These are phyloP conservation scores for Macrolepiota albuminosa DNA, from an alignment of 768 basidiomycete species.

Conservation along the genomic window DNA sequence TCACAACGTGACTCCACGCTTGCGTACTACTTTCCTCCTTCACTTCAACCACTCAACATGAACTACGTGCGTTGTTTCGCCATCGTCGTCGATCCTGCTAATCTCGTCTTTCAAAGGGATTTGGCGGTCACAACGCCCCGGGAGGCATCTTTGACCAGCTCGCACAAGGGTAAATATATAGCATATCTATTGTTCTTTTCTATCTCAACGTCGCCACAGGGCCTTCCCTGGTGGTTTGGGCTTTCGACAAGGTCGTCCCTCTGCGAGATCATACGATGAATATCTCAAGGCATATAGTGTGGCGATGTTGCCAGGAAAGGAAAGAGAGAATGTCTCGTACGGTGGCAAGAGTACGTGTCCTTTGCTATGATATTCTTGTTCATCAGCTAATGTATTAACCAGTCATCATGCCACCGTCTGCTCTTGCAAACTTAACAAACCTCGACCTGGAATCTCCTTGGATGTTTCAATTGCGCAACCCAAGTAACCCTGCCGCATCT, in stretches of 20 bases:
- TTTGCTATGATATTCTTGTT: conserved; percentile 1
- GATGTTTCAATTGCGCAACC: conserved; percentile 96
- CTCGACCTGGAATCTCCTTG: conserved; percentile 90
- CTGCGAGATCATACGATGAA: conserved; percentile 80
- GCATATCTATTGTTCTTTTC: background rate
- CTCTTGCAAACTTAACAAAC: conserved; percentile 80
- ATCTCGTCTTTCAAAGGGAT: conserved; percentile 21
- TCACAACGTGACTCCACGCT: conserved; percentile 29
- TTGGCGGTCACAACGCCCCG: conserved; percentile 46
- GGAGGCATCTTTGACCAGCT: conserved; percentile 63
- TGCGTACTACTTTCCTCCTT: conserved; percentile 16
- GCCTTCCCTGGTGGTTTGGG: conserved; percentile 50
- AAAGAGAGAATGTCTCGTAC: conserved; percentile 89
- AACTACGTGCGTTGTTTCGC: conserved; percentile 34
- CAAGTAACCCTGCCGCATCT: conserved; percentile 72
- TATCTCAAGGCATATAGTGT: conserved; percentile 95
- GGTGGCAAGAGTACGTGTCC: conserved; percentile 84
- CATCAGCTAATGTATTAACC: conserved; percentile 8
- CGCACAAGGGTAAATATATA: conserved; percentile 43
- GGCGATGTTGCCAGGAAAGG: conserved; percentile 84
- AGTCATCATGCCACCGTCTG: conserved; percentile 99
- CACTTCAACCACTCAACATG: conserved; percentile 24
- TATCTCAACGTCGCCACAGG: conserved; percentile 28
- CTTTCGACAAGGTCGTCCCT: conserved; percentile 41
- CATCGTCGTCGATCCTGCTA: background rate